phyloP scores from a whole-genome alignment of 768 basidiomycete genomes.

The Arthromyces matolae region DNA sequence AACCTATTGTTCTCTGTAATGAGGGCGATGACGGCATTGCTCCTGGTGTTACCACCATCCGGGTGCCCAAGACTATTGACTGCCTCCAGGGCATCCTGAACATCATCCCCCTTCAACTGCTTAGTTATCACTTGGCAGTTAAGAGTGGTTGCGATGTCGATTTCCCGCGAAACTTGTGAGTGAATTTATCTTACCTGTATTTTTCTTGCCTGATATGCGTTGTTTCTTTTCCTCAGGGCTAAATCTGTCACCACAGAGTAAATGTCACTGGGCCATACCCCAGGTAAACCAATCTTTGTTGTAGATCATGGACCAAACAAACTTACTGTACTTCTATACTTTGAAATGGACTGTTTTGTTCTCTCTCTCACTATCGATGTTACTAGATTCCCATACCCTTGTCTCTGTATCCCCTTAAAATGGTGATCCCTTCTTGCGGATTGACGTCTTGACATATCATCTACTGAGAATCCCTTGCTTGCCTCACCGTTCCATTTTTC shows the following conservation, averaged over 20 bases:
- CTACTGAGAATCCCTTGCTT: conserved; percentile 33
- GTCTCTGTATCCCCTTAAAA: not conserved
- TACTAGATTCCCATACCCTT: conserved; percentile 6
- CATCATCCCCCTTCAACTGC: conserved; percentile 92
- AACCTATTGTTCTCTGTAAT: conserved; percentile 93
- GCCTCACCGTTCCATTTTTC: conserved; percentile 30
- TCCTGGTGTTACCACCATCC: conserved; percentile 77
- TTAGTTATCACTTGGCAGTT: conserved; percentile 95
- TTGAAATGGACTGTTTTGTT: not conserved
- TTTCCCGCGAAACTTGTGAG: conserved; percentile 94
- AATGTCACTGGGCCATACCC: conserved; percentile 13
- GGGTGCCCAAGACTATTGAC: conserved; percentile 92
- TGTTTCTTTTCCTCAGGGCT: conserved; percentile 42
- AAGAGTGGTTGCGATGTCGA: conserved; percentile 97
- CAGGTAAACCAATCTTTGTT: not conserved
- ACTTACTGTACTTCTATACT: conserved; percentile 28
- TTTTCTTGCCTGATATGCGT: not conserved
- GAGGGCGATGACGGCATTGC: conserved; percentile 83
- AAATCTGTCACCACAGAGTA: conserved; percentile 78
- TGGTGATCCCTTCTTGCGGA: too few species aligned
- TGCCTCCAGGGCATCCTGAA: conserved; percentile 94
- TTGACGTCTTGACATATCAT: too few species aligned
- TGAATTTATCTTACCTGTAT: conserved; percentile 18
- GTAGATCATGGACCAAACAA: conserved; percentile 17
- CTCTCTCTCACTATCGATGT: not conserved